Conservation (phyloP, 148 eudicot species). For the Rhododendron simsii region DNA sequence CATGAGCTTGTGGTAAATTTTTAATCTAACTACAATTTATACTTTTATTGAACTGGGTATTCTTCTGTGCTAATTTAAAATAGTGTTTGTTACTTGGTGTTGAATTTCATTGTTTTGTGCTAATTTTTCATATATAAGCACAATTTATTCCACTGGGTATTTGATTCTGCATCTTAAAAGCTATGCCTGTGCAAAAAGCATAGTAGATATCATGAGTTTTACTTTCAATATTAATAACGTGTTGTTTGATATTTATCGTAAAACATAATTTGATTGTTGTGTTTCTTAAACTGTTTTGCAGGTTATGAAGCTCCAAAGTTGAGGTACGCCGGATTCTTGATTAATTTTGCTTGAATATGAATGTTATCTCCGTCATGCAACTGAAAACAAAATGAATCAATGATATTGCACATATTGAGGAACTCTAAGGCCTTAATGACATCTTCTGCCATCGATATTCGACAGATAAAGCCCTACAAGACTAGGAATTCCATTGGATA, state of each 20-base stretch:
- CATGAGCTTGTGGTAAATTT: neutral
- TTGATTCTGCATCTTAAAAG: neutral
- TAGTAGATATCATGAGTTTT: neutral
- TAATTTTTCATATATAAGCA: neutral
- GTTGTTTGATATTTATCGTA: neutral
- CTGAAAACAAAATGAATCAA: neutral
- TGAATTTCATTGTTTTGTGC: neutral
- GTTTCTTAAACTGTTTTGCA: conserved; percentile 18
- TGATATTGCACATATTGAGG: neutral
- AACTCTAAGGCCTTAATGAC: neutral
- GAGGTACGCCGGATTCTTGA: conserved; percentile 33
- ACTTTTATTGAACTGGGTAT: neutral
- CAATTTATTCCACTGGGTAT: neutral
- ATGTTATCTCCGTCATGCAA: neutral
- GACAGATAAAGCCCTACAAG: neutral
- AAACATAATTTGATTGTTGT: neutral
- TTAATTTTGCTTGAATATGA: neutral
- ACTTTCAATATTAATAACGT: neutral
- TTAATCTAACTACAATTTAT: neutral
- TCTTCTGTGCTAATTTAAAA: too few species aligned
- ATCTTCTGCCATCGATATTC: neutral
- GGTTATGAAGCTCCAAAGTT: conserved; percentile 69
- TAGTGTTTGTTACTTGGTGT: neutral
- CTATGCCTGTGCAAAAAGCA: neutral
- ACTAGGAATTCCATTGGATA: neutral